Conservation (phyloP, 2,329 filamentous ascomycete species). For the Xylariaceae sp. region DNA sequence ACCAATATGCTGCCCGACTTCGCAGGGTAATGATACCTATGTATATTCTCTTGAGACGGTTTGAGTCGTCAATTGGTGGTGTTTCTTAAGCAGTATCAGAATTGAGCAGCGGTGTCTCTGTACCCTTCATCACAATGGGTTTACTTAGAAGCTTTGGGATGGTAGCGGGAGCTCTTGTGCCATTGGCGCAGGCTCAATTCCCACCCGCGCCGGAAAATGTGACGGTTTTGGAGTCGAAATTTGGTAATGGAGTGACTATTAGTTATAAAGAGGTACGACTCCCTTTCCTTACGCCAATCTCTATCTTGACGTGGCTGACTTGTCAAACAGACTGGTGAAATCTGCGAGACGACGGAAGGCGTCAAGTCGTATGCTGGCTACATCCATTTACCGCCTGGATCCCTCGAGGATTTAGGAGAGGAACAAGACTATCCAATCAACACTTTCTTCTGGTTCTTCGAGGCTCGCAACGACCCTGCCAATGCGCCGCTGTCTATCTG, state of each 20-base stretch:
- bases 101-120: too few relatives aligned
- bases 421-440: conserved; percentile 41
- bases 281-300: background rate
- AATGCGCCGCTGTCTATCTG: conserved; percentile 48
- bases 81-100: too few relatives aligned
- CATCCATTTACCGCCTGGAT: conserved; percentile 49
- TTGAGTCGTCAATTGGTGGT: too few relatives aligned
- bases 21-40: too few relatives aligned
- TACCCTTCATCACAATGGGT: conserved; percentile 6
- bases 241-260: conserved; percentile 58
- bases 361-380: conserved; percentile 63
- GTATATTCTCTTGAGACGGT: too few relatives aligned
- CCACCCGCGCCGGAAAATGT: conserved; percentile 32
- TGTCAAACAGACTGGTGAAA: conserved; percentile 43
- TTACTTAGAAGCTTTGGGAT: conserved; percentile 10
- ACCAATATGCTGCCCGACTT: too few relatives aligned
- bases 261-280: conserved; percentile 51
- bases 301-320: background rate
- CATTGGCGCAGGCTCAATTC: conserved; percentile 24
- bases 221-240: conserved; percentile 52
- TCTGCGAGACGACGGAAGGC: conserved; percentile 53
- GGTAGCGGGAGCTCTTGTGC: conserved; percentile 12
- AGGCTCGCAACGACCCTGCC: conserved; percentile 30
- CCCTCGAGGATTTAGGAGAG: conserved; percentile 44
- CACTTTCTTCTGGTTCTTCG: conserved; percentile 43